Percentiles rank a stretch among this genome's conserved stretches.
Evolutionary conservation across 2,329 filamentous ascomycete genomes (phyloP).

Genomic region (Verticillium dahliae): DNA sequence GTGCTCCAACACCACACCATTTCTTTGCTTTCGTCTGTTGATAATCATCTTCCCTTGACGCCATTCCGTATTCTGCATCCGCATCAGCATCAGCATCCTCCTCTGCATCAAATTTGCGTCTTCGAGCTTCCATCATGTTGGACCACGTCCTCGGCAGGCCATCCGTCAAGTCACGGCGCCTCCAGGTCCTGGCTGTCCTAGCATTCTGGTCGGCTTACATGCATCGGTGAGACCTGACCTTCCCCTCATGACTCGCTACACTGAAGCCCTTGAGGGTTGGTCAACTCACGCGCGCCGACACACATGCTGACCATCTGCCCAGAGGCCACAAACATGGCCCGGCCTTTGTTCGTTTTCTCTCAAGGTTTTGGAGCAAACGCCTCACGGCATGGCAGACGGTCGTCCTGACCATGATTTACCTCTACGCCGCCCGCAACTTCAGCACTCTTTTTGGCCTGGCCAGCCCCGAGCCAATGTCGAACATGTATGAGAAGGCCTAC

Average conservation of each 20-base stretch:
- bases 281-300: neutral
- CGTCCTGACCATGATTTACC: slow-evolving; percentile 79
- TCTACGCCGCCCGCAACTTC: slow-evolving; percentile 90
- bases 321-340: slow-evolving; percentile 87
- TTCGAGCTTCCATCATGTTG: slow-evolving; percentile 39
- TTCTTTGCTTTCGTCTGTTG: neutral
- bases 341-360: slow-evolving; percentile 65
- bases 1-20: neutral
- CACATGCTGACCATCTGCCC: slow-evolving; percentile 1
- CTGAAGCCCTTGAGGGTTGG: neutral
- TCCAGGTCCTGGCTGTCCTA: slow-evolving; percentile 86
- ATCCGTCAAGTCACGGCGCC: slow-evolving; percentile 83
- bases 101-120: neutral
- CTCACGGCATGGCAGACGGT: slow-evolving; percentile 88
- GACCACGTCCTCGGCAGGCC: slow-evolving; percentile 91
- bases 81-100: neutral
- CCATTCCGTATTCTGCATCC: neutral
- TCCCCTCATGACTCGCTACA: neutral
- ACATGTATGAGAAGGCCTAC: slow-evolving; percentile 86
- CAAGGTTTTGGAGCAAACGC: slow-evolving; percentile 59
- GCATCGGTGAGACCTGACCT: slow-evolving; percentile 18
- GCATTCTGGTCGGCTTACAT: slow-evolving; percentile 88
- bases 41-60: neutral
- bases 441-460: slow-evolving; percentile 87
- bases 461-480: slow-evolving; percentile 86